Conservation (phyloP, 495 filamentous ascomycete genomes). For the Collariella sp. region DNA sequence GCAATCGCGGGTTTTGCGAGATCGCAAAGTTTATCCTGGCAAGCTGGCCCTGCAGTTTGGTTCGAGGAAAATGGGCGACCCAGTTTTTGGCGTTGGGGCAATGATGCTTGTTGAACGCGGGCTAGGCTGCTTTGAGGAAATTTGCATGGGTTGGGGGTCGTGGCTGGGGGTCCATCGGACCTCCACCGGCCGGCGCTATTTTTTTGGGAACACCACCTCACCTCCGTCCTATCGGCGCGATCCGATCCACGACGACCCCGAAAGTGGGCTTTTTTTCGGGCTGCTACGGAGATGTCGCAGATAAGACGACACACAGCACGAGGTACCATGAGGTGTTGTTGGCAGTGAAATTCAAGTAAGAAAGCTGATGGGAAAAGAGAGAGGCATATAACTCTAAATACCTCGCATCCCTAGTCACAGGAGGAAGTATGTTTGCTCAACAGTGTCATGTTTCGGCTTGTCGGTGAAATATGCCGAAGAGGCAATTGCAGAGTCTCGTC, state of each 20-base stretch:
- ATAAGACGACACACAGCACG: background rate
- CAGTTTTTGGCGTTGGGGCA: slow-evolving; percentile 24
- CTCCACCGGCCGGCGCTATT: slow-evolving; percentile 9
- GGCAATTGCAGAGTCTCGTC: too few species aligned
- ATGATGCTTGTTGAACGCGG: slow-evolving; percentile 21
- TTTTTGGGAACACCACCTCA: slow-evolving; percentile 10
- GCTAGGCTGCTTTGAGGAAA: slow-evolving; percentile 15
- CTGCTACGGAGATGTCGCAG: background rate
- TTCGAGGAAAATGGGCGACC: slow-evolving; percentile 15
- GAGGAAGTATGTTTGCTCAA: too few species aligned
- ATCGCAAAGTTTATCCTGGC: slow-evolving; percentile 7
- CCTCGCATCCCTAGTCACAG: too few species aligned
- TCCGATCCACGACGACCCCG: background rate
- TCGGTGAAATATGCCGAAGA: too few species aligned
- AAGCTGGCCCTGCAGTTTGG: slow-evolving; percentile 1
- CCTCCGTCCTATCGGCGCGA: too few species aligned
- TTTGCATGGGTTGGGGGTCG: slow-evolving; percentile 7
- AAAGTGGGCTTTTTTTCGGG: background rate
- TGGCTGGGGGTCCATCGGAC: slow-evolving; percentile 9
- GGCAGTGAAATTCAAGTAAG: background rate
- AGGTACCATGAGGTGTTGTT: too few species aligned
- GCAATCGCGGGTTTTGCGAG: background rate
- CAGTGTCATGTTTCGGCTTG: too few species aligned
- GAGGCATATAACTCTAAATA: too few species aligned
- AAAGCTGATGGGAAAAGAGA: background rate